Evolutionary conservation across 2,329 filamentous ascomycete genomes (phyloP), one percentile per base, ranked within the genome.

Genomic region (Graphilbum ipis-grandicollis): DNA sequence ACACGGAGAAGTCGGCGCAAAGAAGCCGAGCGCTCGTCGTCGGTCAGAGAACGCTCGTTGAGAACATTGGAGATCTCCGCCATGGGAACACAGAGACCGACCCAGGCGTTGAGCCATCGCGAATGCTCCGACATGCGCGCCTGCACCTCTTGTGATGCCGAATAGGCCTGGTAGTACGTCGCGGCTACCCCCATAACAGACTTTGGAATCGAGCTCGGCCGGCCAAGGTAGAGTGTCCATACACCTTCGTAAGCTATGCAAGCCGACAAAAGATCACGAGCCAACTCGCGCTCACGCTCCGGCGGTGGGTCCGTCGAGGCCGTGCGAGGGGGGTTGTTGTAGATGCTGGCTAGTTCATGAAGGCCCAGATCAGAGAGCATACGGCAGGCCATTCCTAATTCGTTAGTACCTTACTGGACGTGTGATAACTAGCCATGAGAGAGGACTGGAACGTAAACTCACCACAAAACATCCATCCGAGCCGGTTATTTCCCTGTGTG

Each of bases 311-410:
- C n/a, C n/a, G n/a, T n/a, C n/a, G n/a, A n/a, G n/a, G n/a, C n/a
- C n/a, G n/a, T n/a, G n/a, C n/a, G n/a, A n/a, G n/a, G n/a, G n/a
- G n/a, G n/a, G 4, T 19, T 28, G 28, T 23, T n/a, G 1, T 5
- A 9, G 5, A 7, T 15, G 19, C 34, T 30, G 1, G 39, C 39
- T 22, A 40, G 33, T 18, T 37, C 36, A 25, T 38, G 39, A 23
- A 40, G 39, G 8, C 39, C 39, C 3, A 40, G 19, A 12, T 40
- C 39, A 1, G 39, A 33, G 10, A 40, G 23, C 39, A 40, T 40
- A 9, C 39, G 39, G 12, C 39, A 37, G 9, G 39, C 39, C 12
- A 40, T 19, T 5, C 38, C 34, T 36, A n/a, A n/a, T n/a, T n/a
- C n/a, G n/a, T n/a, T n/a, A n/a, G n/a, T n/a, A n/a, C n/a, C n/a